Conservation (phyloP, 2,329 filamentous ascomycete genomes). For the Aureobasidium sp. region DNA sequence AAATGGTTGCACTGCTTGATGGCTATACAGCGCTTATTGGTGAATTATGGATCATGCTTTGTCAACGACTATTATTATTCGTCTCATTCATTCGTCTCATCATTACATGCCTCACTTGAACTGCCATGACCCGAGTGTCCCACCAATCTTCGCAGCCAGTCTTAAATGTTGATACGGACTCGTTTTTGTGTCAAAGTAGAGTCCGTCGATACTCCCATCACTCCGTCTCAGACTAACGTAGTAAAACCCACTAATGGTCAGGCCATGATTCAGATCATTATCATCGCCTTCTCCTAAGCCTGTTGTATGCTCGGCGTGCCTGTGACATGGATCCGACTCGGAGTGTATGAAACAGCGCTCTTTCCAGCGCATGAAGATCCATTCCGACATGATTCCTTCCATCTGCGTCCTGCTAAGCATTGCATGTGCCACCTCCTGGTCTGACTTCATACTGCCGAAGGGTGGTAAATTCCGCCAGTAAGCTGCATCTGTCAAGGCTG, state of each 20-base stretch:
- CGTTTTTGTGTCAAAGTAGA: slow-evolving; percentile 50
- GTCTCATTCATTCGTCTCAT: not conserved
- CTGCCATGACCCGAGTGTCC: slow-evolving; percentile 33
- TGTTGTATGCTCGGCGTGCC: slow-evolving; percentile 1
- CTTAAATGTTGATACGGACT: slow-evolving; percentile 48
- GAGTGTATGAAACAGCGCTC: slow-evolving; percentile 43
- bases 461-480: slow-evolving; percentile 44
- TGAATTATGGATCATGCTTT: no score
- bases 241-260: slow-evolving; percentile 51
- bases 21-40: no score
- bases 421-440: slow-evolving; percentile 37
- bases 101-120: slow-evolving; percentile 27
- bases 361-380: slow-evolving; percentile 52
- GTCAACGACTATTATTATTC: no score
- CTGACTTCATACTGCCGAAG: slow-evolving; percentile 24
- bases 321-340: slow-evolving; percentile 23
- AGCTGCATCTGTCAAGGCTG: slow-evolving; percentile 37
- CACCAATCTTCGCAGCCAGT: slow-evolving; percentile 33
- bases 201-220: slow-evolving; percentile 43
- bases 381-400: slow-evolving; percentile 38
- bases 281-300: slow-evolving; percentile 20
- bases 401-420: slow-evolving; percentile 37
- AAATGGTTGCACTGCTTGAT: no score
- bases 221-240: slow-evolving; percentile 43
- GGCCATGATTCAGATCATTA: slow-evolving; percentile 35